Percentiles rank a stretch among this genome's conserved stretches.
Conservation (phyloP, 768 basidiomycete species). For the Hypsizygus marmoreus region DNA sequence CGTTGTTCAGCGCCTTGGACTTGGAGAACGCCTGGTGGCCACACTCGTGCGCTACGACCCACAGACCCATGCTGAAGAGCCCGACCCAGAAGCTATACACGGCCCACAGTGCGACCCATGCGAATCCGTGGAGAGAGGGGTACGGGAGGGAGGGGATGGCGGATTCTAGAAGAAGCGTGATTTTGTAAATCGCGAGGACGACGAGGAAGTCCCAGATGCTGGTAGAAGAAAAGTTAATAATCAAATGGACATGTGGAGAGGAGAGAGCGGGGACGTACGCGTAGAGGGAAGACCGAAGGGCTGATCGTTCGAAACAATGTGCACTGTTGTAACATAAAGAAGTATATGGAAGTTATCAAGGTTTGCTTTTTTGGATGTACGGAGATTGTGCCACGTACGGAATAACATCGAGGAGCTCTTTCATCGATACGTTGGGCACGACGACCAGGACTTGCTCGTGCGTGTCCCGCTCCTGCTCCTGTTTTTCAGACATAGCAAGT, state of each 20-base stretch:
- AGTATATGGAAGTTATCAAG: background rate
- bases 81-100: conserved; percentile 69
- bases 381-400: conserved; percentile 45
- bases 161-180: conserved; percentile 54
- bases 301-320: conserved; percentile 80
- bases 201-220: conserved; percentile 65
- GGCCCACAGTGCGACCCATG: conserved; percentile 61
- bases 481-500: too few relatives aligned
- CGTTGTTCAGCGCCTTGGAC: conserved; percentile 77
- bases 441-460: conserved; percentile 45
- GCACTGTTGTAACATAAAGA: conserved; percentile 46
- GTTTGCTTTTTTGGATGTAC: background rate
- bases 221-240: conserved; percentile 1
- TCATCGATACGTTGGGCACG: conserved; percentile 72
- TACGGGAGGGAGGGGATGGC: conserved; percentile 52
- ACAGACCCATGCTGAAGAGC: conserved; percentile 76
- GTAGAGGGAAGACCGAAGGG: conserved; percentile 65
- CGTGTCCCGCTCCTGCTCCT: too few relatives aligned
- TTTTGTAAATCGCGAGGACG: conserved; percentile 59
- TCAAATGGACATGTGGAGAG: background rate
- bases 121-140: conserved; percentile 52
- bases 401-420: conserved; percentile 72
- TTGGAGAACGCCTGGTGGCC: conserved; percentile 87
- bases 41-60: conserved; percentile 83
- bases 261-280: conserved; percentile 43